Evolutionary conservation across 495 filamentous ascomycete genomes (phyloP), one percentile per base, ranked within the genome.

Genomic region (Penicillium pancosmium): DNA sequence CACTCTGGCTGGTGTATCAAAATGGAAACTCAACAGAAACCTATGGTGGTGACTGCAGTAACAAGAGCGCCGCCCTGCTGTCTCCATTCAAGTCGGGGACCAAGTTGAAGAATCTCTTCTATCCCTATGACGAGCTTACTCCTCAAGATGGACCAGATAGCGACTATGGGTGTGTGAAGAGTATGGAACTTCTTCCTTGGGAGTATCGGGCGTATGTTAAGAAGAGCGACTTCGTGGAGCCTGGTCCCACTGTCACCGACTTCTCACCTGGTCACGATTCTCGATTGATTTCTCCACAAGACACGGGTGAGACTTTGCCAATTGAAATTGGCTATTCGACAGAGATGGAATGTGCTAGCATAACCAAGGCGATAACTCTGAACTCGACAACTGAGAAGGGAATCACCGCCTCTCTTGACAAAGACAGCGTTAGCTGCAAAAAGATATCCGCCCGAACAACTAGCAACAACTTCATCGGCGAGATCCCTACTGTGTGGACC

Each of bases 151-250:
- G 68, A 19, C 62, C 66, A 11, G 55, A 53, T 1, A 35, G 34
- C 34, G 3, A 16, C 50, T 65, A 68, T 54, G 73, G 84, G 13
- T 88, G 86, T 61, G 49, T 83, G 15, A 49, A 56, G 16, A 68
- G 61, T 15, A 65, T 88, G 48, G 67, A 77, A 18, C 66, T 88
- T 64, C 52, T 73, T n/a, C 76, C 82, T 0, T 88, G 76, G 70
- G 82, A 81, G 50, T 88, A 79, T 70, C 80, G 83, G n/a, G 80
- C 80, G 7, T 86, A 82, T 65, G 84, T 87, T 0, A 79, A 79
- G 4, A 67, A 64, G 13, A 57, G 67, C 7, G 55, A 63, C 5
- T 86, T 73, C 59, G 61, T 81, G 5, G 54, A 66, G 35, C 81
- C 81, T 9, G 72, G 75, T 2, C 85, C 85, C 5, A 80, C 82